These are phyloP conservation scores for Raffaelea arxii DNA, from an alignment of 2,329 filamentous ascomycete genomes.

Conservation along the genomic window DNA sequence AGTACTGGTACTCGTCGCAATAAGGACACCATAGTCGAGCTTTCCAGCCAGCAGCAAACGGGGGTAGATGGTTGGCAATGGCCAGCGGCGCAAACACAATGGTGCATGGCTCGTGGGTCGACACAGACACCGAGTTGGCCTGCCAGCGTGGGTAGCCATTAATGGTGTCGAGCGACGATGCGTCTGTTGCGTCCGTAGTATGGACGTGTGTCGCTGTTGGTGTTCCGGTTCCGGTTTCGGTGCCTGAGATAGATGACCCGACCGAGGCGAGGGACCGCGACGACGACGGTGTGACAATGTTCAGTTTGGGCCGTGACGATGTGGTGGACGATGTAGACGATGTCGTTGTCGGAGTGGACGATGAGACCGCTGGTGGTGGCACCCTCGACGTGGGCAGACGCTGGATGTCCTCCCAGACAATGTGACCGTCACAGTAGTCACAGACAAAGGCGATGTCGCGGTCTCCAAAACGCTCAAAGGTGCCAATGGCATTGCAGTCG, in stretches of 20 bases:
- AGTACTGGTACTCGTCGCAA: slow-evolving; percentile 43
- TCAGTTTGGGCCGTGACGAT: background rate
- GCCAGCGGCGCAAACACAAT: slow-evolving; percentile 48
- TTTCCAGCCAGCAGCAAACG: slow-evolving; percentile 39
- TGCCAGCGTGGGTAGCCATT: slow-evolving; percentile 38
- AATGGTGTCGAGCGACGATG: slow-evolving; percentile 7
- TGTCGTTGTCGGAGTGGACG: background rate
- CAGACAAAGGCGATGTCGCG: slow-evolving; percentile 48
- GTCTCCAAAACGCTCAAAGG: slow-evolving; percentile 45
- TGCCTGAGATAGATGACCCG: too few species aligned
- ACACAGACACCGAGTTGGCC: slow-evolving; percentile 32
- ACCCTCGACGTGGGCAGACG: slow-evolving; percentile 38
- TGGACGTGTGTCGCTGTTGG: too few species aligned
- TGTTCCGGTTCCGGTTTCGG: too few species aligned
- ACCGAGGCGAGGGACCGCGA: too few species aligned
- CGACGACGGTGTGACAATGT: background rate
- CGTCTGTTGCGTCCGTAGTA: too few species aligned
- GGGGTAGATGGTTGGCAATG: slow-evolving; percentile 47
- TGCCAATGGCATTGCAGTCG: slow-evolving; percentile 41
- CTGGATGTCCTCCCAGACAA: slow-evolving; percentile 48
- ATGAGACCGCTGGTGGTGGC: background rate
- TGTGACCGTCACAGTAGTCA: slow-evolving; percentile 51
- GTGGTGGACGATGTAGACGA: background rate
- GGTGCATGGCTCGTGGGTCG: slow-evolving; percentile 27
- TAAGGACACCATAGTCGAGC: slow-evolving; percentile 43